Base-by-base conservation (phyloP, 176 grass and related monocot species). In the Musa beccarii region DNA sequence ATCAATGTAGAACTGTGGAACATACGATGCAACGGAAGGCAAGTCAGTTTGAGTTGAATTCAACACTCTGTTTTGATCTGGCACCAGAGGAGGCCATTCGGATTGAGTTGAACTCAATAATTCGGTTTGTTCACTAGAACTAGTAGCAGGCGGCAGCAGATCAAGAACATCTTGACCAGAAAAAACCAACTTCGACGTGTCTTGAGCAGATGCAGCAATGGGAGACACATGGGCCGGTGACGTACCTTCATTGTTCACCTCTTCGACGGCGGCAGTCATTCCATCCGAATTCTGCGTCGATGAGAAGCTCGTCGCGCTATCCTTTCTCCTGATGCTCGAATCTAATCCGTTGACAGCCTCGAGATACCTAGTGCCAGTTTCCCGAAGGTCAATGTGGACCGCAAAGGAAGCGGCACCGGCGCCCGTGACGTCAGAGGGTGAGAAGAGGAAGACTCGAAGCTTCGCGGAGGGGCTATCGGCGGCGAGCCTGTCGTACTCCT, bases 401-500 rank as follows among this genome's bases (percentile, higher is more conserved):
- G 28, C 19, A 56, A 21, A 10, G 34, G 19, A 6, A 73, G 54
- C 71, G 9, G 51, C 19, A 11, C 20, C n/a, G 8, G 11, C 43
- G 52, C 52, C 21, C 10, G 52, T 9, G 22, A 73, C 52, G 9
- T 54, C 71, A 16, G 5, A 22, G n/a, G 51, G 51, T 11, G 71
- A 28, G 52, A 73, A 73, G 8, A 99, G 83, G 83, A 99, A 99
- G 0, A 99, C 91, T 21, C 95, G 81, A 50, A 99, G 80, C 82
- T 99, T 99, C 0, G 91, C 86, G 51, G 86, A 85, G 69, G 80
- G 63, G 28, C 77, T 54, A 24, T 54, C 22, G 4, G 51, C 86
- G 10, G 69, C 49, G 13, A 99, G 81, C 81, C 92, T 99, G 26
- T 94, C 95, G 73, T 86, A 91, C 79, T 99, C 95, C 84, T 99